These are phyloP conservation scores for Tephrocybe rancida DNA, from an alignment of 768 basidiomycete species.

Conservation along the genomic window DNA sequence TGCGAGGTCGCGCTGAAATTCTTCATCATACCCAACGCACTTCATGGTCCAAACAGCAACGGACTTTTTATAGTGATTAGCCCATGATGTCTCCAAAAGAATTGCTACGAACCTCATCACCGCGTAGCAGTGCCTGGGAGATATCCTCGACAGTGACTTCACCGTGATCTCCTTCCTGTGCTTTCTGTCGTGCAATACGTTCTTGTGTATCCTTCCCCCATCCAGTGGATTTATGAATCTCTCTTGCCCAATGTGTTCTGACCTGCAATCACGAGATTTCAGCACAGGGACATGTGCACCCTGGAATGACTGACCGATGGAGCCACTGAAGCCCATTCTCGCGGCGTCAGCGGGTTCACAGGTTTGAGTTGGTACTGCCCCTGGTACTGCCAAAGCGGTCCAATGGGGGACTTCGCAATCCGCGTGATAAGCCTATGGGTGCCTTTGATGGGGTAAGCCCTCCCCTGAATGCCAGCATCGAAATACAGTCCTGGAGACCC, in stretches of 20 bases:
- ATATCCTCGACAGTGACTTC: conserved; percentile 28
- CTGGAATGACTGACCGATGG: neutral
- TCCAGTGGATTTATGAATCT: conserved; percentile 19
- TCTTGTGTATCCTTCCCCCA: conserved; percentile 26
- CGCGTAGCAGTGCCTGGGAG: conserved; percentile 25
- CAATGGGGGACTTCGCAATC: conserved; percentile 18
- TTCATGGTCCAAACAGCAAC: conserved; percentile 40
- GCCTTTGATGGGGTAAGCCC: neutral
- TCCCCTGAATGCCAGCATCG: neutral
- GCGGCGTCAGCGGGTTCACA: conserved; percentile 39
- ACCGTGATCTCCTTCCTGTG: no score
- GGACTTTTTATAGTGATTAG: conserved; percentile 15
- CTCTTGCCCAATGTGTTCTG: conserved; percentile 24
- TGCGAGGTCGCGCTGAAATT: conserved; percentile 34
- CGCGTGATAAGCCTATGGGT: conserved; percentile 26
- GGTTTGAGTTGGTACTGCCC: conserved; percentile 34
- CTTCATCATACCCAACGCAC: conserved; percentile 39
- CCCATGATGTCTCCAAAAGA: neutral
- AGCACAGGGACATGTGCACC: no score
- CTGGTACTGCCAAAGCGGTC: conserved; percentile 32
- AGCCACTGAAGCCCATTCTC: conserved; percentile 20
- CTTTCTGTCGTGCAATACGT: neutral
- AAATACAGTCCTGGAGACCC: conserved; percentile 7
- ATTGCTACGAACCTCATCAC: conserved; percentile 28
- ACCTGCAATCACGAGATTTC: no score